Evolutionary conservation across 768 basidiomycete species (phyloP).

Genomic region (Chalciporus chontae): DNA sequence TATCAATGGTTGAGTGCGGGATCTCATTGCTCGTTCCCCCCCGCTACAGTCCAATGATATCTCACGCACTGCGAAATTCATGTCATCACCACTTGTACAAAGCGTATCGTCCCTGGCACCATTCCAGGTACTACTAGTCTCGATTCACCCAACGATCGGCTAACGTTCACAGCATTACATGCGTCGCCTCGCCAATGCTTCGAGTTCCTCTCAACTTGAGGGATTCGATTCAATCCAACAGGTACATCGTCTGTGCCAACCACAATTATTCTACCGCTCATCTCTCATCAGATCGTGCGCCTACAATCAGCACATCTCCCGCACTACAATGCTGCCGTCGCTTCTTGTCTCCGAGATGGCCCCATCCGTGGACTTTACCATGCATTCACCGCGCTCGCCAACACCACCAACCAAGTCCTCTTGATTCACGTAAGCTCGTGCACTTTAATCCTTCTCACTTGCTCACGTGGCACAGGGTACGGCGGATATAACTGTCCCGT

Average conservation of each 20-base stretch:
- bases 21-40: not conserved
- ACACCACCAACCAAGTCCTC: conserved; percentile 48
- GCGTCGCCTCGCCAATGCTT: conserved; percentile 44
- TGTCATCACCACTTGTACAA: conserved; percentile 76
- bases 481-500: conserved; percentile 32
- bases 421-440: conserved; percentile 55
- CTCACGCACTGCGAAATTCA: conserved; percentile 71
- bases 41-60: conserved; percentile 54
- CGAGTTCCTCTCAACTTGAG: conserved; percentile 17
- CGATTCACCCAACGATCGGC: not conserved
- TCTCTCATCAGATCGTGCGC: conserved; percentile 53
- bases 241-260: conserved; percentile 23
- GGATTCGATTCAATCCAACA: conserved; percentile 39
- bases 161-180: conserved; percentile 42
- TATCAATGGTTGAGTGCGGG: not conserved
- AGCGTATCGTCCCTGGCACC: conserved; percentile 58
- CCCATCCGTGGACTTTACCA: conserved; percentile 61
- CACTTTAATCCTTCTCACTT: not conserved
- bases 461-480: conserved; percentile 25
- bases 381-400: conserved; percentile 49
- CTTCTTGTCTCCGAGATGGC: conserved; percentile 69
- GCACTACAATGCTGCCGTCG: conserved; percentile 73
- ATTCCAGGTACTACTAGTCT: conserved; percentile 47
- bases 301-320: conserved; percentile 74
- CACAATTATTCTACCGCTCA: not conserved